phyloP scores from a whole-genome alignment of 2,329 filamentous ascomycete species.

The Fusarium xylarioides region DNA sequence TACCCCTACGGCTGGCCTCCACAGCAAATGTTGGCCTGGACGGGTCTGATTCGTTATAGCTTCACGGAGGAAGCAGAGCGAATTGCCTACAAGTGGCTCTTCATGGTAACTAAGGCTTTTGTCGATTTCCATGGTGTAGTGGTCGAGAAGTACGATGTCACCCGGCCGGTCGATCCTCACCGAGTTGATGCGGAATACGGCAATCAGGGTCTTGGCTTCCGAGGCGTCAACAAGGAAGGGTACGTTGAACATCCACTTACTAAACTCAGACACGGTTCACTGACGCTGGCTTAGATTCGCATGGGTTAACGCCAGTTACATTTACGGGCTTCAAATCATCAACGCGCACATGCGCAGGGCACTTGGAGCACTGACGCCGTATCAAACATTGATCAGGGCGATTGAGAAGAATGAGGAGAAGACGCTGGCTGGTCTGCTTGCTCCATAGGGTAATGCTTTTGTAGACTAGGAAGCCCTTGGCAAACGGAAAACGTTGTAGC shows the following conservation, averaged over 20 bases:
- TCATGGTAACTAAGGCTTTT: conserved; percentile 98
- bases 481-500: conserved; percentile 3
- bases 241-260: conserved; percentile 50
- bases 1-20: conserved; percentile 98
- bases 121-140: conserved; percentile 98
- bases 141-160: conserved; percentile 99
- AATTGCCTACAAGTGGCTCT: conserved; percentile 94
- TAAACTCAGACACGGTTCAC: conserved; percentile 15
- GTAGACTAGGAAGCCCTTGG: conserved; percentile 7
- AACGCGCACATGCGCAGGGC: conserved; percentile 90
- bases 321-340: conserved; percentile 89
- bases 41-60: conserved; percentile 88
- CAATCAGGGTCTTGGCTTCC: conserved; percentile 95
- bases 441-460: conserved; percentile 26
- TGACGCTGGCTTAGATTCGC: conserved; percentile 74
- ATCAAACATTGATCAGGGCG: conserved; percentile 81
- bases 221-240: conserved; percentile 95
- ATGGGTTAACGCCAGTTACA: conserved; percentile 98
- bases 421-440: conserved; percentile 56
- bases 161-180: conserved; percentile 87
- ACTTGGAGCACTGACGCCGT: conserved; percentile 86
- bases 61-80: conserved; percentile 90
- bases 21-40: conserved; percentile 98
- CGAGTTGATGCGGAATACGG: conserved; percentile 97
- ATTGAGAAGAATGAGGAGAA: conserved; percentile 64